These are phyloP conservation scores for Zymoseptoria brevis DNA, from an alignment of 2,329 filamentous ascomycete species.

Conservation along the genomic window DNA sequence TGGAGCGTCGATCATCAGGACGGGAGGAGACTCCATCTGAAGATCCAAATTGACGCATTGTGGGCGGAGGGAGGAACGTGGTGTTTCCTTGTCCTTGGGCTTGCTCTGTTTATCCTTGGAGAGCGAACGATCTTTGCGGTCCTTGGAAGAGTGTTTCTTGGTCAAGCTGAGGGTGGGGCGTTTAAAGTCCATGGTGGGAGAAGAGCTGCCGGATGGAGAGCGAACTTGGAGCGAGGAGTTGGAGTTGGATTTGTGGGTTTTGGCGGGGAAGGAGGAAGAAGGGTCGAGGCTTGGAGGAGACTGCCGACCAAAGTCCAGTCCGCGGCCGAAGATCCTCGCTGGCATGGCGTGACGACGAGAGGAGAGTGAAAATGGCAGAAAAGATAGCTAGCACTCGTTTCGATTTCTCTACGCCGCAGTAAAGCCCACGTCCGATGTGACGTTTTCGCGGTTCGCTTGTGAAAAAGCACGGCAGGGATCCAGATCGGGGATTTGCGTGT, in stretches of 20 bases:
- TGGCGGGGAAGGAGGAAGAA: slow-evolving; percentile 7
- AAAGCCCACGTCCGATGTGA: background rate
- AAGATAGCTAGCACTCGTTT: background rate
- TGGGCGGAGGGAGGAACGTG: slow-evolving; percentile 10
- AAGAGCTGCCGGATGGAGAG: slow-evolving; percentile 13
- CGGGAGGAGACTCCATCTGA: slow-evolving; percentile 74
- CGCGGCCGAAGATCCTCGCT: slow-evolving; percentile 24
- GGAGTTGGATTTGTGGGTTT: slow-evolving; percentile 12
- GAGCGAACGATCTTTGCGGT: slow-evolving; percentile 4
- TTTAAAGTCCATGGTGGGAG: slow-evolving; percentile 30
- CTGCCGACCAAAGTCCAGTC: slow-evolving; percentile 20
- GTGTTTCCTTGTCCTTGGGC: slow-evolving; percentile 7
- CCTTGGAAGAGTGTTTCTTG: slow-evolving; percentile 15
- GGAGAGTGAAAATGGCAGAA: background rate
- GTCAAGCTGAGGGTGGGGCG: slow-evolving; percentile 19
- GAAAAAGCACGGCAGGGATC: background rate
- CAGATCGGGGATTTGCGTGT: background rate
- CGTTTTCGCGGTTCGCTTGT: background rate
- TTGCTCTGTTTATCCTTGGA: slow-evolving; percentile 21
- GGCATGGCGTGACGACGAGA: slow-evolving; percentile 20
- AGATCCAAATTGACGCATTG: slow-evolving; percentile 49
- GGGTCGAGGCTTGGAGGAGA: slow-evolving; percentile 8
- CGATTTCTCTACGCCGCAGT: background rate
- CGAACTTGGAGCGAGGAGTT: slow-evolving; percentile 7
- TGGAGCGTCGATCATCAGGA: slow-evolving; percentile 72